Evolutionary conservation across 1,284 basidiomycete species (phyloP).

Genomic region (Paramarasmius palmivorus): DNA sequence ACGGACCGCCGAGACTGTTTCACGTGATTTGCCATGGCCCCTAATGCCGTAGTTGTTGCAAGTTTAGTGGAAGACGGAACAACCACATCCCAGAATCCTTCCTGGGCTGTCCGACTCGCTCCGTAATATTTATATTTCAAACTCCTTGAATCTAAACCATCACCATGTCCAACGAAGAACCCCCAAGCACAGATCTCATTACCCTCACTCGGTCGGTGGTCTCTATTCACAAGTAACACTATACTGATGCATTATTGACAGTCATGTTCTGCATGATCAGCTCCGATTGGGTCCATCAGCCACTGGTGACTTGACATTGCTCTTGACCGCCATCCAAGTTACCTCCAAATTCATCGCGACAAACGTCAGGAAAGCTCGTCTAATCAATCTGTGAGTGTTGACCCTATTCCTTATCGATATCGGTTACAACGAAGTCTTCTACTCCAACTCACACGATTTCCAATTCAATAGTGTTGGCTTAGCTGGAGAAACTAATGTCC

Average conservation of each 20-base stretch:
- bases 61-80: no score
- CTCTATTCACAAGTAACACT: background rate
- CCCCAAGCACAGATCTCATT: conserved; percentile 84
- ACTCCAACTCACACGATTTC: conserved; percentile 2
- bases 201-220: conserved; percentile 80
- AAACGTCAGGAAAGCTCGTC: conserved; percentile 93
- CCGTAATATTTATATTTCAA: conserved; percentile 7
- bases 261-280: conserved; percentile 87
- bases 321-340: conserved; percentile 95
- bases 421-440: no score
- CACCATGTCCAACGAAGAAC: conserved; percentile 61
- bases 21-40: no score
- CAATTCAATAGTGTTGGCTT: conserved; percentile 80
- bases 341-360: conserved; percentile 97
- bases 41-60: no score
- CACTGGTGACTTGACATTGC: conserved; percentile 92
- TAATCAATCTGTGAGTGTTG: conserved; percentile 90
- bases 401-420: background rate
- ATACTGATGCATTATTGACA: conserved; percentile 26
- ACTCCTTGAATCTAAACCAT: background rate
- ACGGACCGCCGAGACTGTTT: no score
- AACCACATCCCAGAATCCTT: no score
- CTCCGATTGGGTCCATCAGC: conserved; percentile 76
- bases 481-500: conserved; percentile 95
- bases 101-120: conserved; percentile 10